Conservation (phyloP, 768 basidiomycete genomes). For the Mycena rebaudengoi region DNA sequence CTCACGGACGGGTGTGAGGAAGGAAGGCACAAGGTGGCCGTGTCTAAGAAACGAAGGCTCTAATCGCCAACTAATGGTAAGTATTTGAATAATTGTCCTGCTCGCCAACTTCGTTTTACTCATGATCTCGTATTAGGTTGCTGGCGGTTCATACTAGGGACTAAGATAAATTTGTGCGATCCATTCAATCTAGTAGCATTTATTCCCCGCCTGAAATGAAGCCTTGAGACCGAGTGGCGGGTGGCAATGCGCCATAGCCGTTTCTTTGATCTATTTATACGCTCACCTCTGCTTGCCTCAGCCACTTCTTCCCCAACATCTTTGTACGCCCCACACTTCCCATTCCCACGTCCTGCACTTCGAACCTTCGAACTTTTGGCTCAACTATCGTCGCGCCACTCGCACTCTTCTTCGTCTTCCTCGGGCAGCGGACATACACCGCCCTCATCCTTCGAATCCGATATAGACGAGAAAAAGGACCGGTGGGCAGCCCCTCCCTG, state of each 20-base stretch:
- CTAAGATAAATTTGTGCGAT: conserved; percentile 2
- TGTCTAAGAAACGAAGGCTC: conserved; percentile 45
- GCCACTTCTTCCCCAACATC: not conserved
- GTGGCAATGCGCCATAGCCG: not conserved
- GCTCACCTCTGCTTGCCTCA: not conserved
- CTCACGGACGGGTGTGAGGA: conserved; percentile 48
- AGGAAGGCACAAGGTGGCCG: conserved; percentile 43
- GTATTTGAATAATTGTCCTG: not conserved
- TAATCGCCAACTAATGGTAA: not conserved
- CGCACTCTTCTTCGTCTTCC: no score
- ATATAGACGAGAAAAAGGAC: no score
- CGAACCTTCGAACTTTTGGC: no score
- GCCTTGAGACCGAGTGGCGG: not conserved
- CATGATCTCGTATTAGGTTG: not conserved
- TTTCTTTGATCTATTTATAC: not conserved
- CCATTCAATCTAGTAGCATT: conserved; percentile 8
- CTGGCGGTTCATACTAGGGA: not conserved
- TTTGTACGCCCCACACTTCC: not conserved
- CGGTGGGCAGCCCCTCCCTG: no score
- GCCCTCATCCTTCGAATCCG: no score
- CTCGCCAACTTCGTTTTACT: not conserved
- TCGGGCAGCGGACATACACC: no score
- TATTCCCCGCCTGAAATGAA: not conserved
- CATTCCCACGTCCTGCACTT: no score
- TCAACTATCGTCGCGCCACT: no score